Conservation (phyloP, 176 grass and related monocot species). For the Panicum miliaceum region DNA sequence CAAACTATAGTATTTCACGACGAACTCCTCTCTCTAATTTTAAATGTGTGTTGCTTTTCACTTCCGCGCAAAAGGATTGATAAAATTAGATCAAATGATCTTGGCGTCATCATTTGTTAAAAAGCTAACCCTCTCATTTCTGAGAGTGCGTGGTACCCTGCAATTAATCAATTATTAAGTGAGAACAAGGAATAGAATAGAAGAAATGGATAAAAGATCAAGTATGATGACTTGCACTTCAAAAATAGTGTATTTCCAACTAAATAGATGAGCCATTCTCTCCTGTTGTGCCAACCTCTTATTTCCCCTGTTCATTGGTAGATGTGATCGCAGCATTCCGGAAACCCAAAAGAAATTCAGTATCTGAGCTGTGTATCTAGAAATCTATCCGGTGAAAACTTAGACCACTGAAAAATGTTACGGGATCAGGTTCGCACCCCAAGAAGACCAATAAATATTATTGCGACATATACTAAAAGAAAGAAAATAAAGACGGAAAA, state of each 20-base stretch:
- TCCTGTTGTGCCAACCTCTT: too few relatives aligned
- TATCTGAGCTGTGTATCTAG: neutral
- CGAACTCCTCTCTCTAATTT: too few relatives aligned
- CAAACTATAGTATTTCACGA: too few relatives aligned
- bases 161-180: too few relatives aligned
- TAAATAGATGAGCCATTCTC: neutral
- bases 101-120: neutral
- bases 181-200: too few relatives aligned
- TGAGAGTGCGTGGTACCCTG: too few relatives aligned
- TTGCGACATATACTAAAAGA: neutral
- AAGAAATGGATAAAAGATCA: too few relatives aligned
- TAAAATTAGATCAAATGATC: too few relatives aligned
- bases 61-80: too few relatives aligned
- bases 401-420: neutral
- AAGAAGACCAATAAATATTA: neutral
- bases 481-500: neutral
- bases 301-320: neutral
- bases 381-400: constrained; percentile 9
- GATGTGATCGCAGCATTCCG: neutral
- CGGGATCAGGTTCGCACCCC: neutral
- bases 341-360: neutral
- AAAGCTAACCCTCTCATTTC: too few relatives aligned
- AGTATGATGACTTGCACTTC: too few relatives aligned
- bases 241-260: neutral
- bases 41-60: too few relatives aligned